Evolutionary conservation across 1,284 basidiomycete species (phyloP).

Genomic region (Austroboletus novae-zelandiae): DNA sequence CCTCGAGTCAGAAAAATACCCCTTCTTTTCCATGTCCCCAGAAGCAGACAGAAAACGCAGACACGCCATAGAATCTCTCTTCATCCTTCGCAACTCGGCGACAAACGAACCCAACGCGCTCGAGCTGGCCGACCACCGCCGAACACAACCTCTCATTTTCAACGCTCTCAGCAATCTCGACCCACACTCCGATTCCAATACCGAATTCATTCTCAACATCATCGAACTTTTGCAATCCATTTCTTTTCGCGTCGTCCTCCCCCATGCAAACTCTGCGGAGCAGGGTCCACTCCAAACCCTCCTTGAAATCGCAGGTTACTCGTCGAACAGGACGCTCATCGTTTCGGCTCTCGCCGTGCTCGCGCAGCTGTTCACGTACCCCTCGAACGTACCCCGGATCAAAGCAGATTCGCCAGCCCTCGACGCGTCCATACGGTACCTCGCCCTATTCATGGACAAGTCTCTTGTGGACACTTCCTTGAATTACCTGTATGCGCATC

Average conservation of each 20-base stretch:
- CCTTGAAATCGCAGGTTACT: constrained; percentile 50
- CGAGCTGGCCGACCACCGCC: constrained; percentile 55
- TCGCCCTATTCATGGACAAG: constrained; percentile 73
- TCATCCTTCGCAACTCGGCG: constrained; percentile 75
- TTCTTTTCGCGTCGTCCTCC: constrained; percentile 42
- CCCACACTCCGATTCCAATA: constrained; percentile 55
- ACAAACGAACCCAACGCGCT: constrained; percentile 61
- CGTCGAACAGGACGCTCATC: constrained; percentile 71
- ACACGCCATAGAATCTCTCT: constrained; percentile 71
- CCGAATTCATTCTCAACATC: constrained; percentile 66
- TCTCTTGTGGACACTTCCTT: constrained; percentile 65
- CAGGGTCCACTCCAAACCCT: constrained; percentile 51
- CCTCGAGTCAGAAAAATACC: constrained; percentile 38
- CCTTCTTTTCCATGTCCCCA: constrained; percentile 55
- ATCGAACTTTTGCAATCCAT: constrained; percentile 64
- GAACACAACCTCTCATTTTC: constrained; percentile 59
- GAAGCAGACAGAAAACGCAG: constrained; percentile 54
- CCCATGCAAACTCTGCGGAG: constrained; percentile 28
- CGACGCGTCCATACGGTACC: constrained; percentile 60
- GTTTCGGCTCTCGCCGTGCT: constrained; percentile 61
- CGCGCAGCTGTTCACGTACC: constrained; percentile 58
- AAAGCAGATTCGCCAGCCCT: constrained; percentile 54
- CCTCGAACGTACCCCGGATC: constrained; percentile 55
- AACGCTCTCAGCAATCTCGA: constrained; percentile 56
- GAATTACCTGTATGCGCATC: constrained; percentile 74